Evolutionary conservation across 2,329 filamentous ascomycete genomes (phyloP), one percentile per base, ranked within the genome.

Genomic region (Mycosphaerella arachidis): DNA sequence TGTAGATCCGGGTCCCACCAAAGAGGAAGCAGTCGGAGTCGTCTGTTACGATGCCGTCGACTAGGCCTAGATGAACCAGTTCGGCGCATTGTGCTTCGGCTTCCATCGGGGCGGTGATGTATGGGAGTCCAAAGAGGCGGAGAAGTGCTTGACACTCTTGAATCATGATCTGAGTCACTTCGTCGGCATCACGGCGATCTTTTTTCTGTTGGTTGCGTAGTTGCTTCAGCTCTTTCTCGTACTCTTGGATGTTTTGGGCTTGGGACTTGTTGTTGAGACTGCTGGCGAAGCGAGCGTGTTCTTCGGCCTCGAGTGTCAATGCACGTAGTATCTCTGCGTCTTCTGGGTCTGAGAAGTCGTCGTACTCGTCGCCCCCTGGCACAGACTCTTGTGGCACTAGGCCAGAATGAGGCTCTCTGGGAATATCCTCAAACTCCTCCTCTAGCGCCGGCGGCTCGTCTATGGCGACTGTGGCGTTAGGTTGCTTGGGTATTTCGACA

Each of bases 51-150:
- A 99, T 96, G 12, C 95, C 94, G 72, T 99, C 95, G 8, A 99
- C 95, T 0, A 97, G 84, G 0, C 91, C 91, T 0, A 97, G 80
- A 0, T 78, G 78, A 0, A 99, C 92, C 4, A 99, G 84, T 75
- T 96, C 90, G 0, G 94, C 94, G 71, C 94, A 99, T 73, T 99
- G 94, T 0, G 94, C 94, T 80, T 99, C 94, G 0, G 94, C 94
- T 81, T 99, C 94, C 94, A 97, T 97, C 0, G 95, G 95, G 0
- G 94, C 94, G 0, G 93, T 99, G 67, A 99, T 88, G 71, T 99
- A 99, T 0, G 94, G 94, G 10, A 99, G 85, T 0, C 94, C 94
- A 73, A 99, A 99, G 8, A 97, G 84, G 5, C 86, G 84, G 20
- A 99, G 84, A 0, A 99, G 83, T 50, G 94, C 88, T 72, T 99